These are phyloP conservation scores for Posidonia australis DNA, from an alignment of 106 monocot genomes.

Conservation along the genomic window DNA sequence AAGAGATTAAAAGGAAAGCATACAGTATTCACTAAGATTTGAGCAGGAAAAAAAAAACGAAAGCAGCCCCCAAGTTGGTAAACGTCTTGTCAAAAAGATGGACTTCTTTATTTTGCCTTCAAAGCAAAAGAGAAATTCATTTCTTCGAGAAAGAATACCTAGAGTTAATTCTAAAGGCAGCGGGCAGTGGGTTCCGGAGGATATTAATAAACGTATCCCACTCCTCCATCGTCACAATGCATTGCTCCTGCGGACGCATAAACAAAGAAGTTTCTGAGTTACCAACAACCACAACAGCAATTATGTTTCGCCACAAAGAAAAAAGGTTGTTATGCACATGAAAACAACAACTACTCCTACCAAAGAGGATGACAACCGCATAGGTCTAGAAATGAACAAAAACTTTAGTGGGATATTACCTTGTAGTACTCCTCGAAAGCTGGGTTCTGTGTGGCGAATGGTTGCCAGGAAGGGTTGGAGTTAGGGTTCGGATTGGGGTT, in stretches of 20 bases:
- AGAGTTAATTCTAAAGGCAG: constrained; percentile 94
- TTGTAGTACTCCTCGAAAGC: constrained; percentile 94
- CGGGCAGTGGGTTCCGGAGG: constrained; percentile 74
- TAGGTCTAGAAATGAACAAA: too few relatives aligned
- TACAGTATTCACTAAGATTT: too few relatives aligned
- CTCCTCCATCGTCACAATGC: constrained; percentile 69
- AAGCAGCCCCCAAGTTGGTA: too few relatives aligned
- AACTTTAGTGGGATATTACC: constrained; percentile 18
- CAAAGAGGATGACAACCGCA: too few relatives aligned
- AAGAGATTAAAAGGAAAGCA: too few relatives aligned
- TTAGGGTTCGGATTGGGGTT: constrained; percentile 13
- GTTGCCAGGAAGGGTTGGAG: constrained; percentile 46
- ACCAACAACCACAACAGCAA: too few relatives aligned
- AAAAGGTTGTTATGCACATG: too few relatives aligned
- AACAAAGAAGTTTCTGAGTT: not conserved
- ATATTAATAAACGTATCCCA: constrained; percentile 73
- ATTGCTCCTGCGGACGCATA: constrained; percentile 48
- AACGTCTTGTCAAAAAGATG: too few relatives aligned
- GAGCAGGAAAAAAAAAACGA: too few relatives aligned
- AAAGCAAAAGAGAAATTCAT: not conserved
- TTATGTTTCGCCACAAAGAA: too few relatives aligned
- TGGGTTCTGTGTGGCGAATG: constrained; percentile 59
- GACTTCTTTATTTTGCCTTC: too few relatives aligned
- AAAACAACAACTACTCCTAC: too few relatives aligned
- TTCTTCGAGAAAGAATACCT: constrained; percentile 50